A percentile compares a stretch with the other conserved stretches of the same genome.
These are phyloP conservation scores for Suillus clintonianus DNA, from an alignment of 768 basidiomycete species.

Conservation along the genomic window DNA sequence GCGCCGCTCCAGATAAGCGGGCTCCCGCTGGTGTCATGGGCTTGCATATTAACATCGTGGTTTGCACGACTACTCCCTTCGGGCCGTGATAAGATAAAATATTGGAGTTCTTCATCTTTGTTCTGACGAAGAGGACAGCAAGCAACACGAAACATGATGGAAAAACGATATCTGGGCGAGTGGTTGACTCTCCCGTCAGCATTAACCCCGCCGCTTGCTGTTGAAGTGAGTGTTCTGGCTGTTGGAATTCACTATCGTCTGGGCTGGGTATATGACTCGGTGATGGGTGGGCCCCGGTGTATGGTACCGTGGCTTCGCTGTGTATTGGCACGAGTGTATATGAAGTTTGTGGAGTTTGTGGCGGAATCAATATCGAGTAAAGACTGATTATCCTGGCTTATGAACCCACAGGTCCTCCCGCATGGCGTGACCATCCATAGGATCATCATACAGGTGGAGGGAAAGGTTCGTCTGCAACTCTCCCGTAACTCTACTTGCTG, in stretches of 20 bases:
- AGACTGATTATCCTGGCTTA: not conserved
- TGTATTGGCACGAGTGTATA: not conserved
- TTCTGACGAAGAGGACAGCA: not conserved
- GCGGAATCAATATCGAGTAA: not conserved
- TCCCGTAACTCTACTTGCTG: not conserved
- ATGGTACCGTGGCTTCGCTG: not conserved
- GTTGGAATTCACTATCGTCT: not conserved
- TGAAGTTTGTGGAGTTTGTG: conserved; percentile 6
- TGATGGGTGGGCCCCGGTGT: too few species aligned
- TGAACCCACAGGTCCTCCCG: conserved; percentile 53
- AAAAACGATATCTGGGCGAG: not conserved
- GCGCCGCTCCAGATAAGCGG: not conserved
- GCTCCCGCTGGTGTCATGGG: not conserved
- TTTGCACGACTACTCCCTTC: not conserved
- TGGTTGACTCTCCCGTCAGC: conserved; percentile 43
- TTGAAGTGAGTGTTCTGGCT: conserved; percentile 50
- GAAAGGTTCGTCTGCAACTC: conserved; percentile 45
- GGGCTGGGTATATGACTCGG: not conserved
- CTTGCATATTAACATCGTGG: not conserved
- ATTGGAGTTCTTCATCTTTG: not conserved
- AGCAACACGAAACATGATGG: not conserved
- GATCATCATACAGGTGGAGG: conserved; percentile 64
- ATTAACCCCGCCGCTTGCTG: conserved; percentile 55
- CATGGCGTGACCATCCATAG: conserved; percentile 70
- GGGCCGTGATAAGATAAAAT: not conserved